Evolutionary conservation across 345 rosid genomes (phyloP), one percentile per base, ranked within the genome.

Genomic region (Psidium friedrichsthalianum): DNA sequence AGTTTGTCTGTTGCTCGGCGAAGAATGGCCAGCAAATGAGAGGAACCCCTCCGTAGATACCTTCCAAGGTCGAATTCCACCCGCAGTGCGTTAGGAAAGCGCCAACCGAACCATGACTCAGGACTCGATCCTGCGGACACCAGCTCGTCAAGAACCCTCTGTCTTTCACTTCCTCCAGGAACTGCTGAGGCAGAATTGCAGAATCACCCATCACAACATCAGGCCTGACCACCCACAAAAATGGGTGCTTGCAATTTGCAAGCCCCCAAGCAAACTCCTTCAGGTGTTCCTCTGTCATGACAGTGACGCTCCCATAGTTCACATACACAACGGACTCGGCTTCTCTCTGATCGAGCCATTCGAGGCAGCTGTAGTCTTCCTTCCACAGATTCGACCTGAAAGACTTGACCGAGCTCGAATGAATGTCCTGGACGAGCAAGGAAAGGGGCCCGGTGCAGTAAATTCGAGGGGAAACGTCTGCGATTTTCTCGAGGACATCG

Each of bases 261-360:
- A 90, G 87, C 20, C 93, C 91, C 91, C 89, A 84, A 1, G 92
- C 91, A 80, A 91, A 88, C 69, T 91, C 91, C 55, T 57, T 86
- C 83, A 91, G 51, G 52, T 91, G 85, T 5, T 84, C 51, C 16
- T 84, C 82, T 1, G 84, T 84, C 87, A 89, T 84, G n/a, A 86
- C 80, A 18, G 69, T 74, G 2, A 87, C 32, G 53, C 87, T 86
- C 1, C 91, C 91, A 25, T 83, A 87, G 51, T 84, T 89, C 47
- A 89, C 87, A 42, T 85, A 89, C 40, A 87, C 64, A 32, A 89
- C 89, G 2, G 89, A 89, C 24, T 84, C 51, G 16, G 85, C 51
- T 27, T 74, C 82, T 42, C 44, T 82, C 32, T 86, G 42, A 51
- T 87, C 24, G 14, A 87, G 89, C 90, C 90, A 89, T 44, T 85